These are phyloP conservation scores for Byssochlamys sp. DNA, from an alignment of 2,329 filamentous ascomycete genomes.

Conservation along the genomic window DNA sequence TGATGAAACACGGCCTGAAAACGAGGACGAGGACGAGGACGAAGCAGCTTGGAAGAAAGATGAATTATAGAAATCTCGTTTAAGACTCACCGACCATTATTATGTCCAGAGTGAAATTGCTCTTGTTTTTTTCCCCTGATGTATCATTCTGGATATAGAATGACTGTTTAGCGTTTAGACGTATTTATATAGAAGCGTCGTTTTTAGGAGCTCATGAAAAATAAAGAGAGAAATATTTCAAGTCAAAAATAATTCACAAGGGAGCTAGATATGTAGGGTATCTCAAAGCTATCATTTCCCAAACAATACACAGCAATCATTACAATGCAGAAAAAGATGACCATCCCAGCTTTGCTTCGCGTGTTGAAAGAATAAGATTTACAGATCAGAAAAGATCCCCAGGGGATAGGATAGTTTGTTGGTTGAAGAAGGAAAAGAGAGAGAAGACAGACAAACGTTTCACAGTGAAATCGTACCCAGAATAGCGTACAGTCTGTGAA, in stretches of 20 bases:
- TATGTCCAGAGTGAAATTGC: background rate
- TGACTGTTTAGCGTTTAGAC: background rate
- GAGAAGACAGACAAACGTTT: no score
- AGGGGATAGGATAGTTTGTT: no score
- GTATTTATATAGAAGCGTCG: background rate
- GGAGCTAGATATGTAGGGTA: background rate
- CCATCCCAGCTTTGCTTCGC: background rate
- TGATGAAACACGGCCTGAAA: slow-evolving; percentile 7
- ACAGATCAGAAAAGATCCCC: no score
- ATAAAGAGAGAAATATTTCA: background rate
- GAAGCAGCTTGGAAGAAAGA: slow-evolving; percentile 18
- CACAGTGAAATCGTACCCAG: no score
- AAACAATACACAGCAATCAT: background rate
- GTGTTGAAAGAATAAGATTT: background rate
- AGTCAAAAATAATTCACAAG: background rate
- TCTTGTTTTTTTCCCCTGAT: background rate
- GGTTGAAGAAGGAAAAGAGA: no score
- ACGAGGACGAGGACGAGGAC: slow-evolving; percentile 4
- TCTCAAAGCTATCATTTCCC: background rate
- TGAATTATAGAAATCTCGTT: slow-evolving; percentile 19
- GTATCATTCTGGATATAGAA: background rate
- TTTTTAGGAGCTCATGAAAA: background rate
- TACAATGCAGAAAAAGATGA: background rate
- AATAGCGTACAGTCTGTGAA: no score
- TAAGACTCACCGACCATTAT: background rate